phyloP scores from a whole-genome alignment of 345 rosid species.

The Aquilaria malaccensis region DNA sequence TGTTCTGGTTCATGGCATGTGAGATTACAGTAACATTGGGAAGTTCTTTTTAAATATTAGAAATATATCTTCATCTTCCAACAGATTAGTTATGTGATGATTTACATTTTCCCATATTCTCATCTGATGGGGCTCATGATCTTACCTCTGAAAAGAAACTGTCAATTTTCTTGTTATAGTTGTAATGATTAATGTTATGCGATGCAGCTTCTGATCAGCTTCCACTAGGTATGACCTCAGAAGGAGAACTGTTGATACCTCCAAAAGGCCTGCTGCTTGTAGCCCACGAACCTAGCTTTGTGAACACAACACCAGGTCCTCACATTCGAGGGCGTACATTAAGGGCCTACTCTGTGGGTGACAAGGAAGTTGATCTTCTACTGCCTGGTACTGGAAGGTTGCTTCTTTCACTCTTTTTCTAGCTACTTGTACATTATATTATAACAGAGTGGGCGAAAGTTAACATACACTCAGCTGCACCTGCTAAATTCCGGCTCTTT shows the following conservation, averaged over 20 bases:
- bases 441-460: background rate
- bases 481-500: background rate
- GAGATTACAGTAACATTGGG: too few species aligned
- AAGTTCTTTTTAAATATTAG: too few species aligned
- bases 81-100: background rate
- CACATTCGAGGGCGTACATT: slow-evolving; percentile 79
- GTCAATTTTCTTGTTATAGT: background rate
- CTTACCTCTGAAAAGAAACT: background rate
- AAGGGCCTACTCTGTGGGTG: slow-evolving; percentile 64
- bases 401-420: slow-evolving; percentile 10
- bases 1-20: too few species aligned
- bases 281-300: slow-evolving; percentile 69
- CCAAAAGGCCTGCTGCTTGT: slow-evolving; percentile 60
- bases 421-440: background rate
- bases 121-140: background rate
- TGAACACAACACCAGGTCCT: slow-evolving; percentile 68
- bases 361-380: slow-evolving; percentile 78
- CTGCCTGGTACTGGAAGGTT: slow-evolving; percentile 86
- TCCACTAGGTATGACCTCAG: slow-evolving; percentile 33
- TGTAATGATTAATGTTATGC: background rate
- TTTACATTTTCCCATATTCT: too few species aligned
- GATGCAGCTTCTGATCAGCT: slow-evolving; percentile 15
- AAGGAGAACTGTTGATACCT: slow-evolving; percentile 49
- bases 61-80: too few species aligned
- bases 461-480: too few species aligned